phyloP scores from a whole-genome alignment of 768 basidiomycete species.

The Trametes meyenii region DNA sequence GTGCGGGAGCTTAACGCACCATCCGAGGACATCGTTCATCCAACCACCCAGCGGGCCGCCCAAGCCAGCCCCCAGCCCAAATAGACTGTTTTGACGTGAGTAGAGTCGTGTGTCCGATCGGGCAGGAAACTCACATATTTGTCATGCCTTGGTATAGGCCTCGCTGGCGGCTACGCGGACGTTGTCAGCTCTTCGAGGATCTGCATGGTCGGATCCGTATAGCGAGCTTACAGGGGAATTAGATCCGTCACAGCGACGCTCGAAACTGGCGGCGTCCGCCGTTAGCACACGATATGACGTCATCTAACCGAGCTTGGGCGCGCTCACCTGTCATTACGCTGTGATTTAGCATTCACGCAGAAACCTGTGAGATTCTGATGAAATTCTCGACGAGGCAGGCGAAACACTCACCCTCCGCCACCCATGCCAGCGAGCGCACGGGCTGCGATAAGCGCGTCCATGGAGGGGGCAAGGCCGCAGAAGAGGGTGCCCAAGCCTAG shows the following conservation, averaged over 20 bases:
- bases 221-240: constrained; percentile 72
- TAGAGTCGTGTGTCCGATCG: background rate
- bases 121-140: constrained; percentile 63
- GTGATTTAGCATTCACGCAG: constrained; percentile 24
- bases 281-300: constrained; percentile 22
- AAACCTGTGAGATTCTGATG: constrained; percentile 27
- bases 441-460: constrained; percentile 79
- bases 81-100: constrained; percentile 52
- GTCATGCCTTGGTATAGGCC: constrained; percentile 92
- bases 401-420: constrained; percentile 77
- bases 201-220: constrained; percentile 1
- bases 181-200: constrained; percentile 7
- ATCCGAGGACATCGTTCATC: constrained; percentile 84
- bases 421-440: constrained; percentile 91
- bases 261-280: constrained; percentile 54
- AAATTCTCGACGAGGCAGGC: constrained; percentile 13
- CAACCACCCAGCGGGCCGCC: constrained; percentile 84
- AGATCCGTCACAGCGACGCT: constrained; percentile 87
- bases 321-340: constrained; percentile 82
- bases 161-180: constrained; percentile 65
- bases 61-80: constrained; percentile 79
- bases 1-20: constrained; percentile 53
- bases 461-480: constrained; percentile 86
- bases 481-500: constrained; percentile 80
- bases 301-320: constrained; percentile 14